Conservation (phyloP, 805 yeast species). For the Schwanniomyces pseudopolymorphus region DNA sequence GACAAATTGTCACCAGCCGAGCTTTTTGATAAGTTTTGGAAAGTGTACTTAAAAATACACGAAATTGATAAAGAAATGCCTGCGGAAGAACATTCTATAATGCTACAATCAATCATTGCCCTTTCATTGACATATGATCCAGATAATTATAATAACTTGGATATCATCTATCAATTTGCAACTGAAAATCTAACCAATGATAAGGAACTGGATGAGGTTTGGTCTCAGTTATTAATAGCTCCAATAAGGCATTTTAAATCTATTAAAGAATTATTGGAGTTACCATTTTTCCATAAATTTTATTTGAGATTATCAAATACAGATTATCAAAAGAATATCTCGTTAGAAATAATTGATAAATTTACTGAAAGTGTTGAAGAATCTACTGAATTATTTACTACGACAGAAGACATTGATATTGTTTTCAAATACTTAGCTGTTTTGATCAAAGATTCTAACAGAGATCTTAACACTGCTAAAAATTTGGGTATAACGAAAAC, state of each 20-base stretch:
- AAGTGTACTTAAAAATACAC: constrained; percentile 56
- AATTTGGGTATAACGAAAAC: constrained; percentile 39
- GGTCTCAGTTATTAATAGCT: constrained; percentile 46
- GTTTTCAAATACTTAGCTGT: constrained; percentile 59
- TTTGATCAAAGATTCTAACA: constrained; percentile 43
- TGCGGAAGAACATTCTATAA: constrained; percentile 59
- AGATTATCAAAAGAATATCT: constrained; percentile 54
- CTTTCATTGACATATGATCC: constrained; percentile 70
- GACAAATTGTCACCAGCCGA: constrained; percentile 12
- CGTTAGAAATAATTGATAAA: constrained; percentile 60
- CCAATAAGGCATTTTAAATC: constrained; percentile 48
- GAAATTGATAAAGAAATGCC: constrained; percentile 65
- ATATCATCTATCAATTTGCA: constrained; percentile 60
- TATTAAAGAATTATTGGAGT: constrained; percentile 40
- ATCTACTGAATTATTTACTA: constrained; percentile 25
- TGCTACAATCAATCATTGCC: constrained; percentile 65
- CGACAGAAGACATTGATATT: constrained; percentile 53
- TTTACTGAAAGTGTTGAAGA: constrained; percentile 38
- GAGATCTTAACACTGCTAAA: constrained; percentile 32
- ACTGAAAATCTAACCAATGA: constrained; percentile 32
- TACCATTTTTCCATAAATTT: constrained; percentile 53
- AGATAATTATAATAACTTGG: constrained; percentile 56
- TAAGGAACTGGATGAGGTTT: constrained; percentile 30
- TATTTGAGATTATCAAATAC: constrained; percentile 50
- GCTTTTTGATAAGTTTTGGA: constrained; percentile 66